Evolutionary conservation across 2,329 filamentous ascomycete genomes (phyloP).

Genomic region (Pyricularia pennisetigena): DNA sequence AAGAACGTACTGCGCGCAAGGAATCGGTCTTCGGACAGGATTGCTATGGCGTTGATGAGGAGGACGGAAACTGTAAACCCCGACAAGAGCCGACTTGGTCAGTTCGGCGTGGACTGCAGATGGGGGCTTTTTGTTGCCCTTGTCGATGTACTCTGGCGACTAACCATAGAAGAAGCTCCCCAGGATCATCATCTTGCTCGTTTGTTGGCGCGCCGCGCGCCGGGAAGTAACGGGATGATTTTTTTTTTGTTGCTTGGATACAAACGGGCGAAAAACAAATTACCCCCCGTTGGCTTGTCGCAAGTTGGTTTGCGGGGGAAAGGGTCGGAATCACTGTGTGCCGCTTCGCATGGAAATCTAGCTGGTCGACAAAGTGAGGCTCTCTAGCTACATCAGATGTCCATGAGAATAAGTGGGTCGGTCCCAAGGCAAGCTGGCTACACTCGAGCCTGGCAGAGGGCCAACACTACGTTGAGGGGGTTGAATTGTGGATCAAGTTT

Average conservation of each 20-base stretch:
- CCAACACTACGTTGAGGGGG: background rate
- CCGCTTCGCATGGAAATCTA: background rate
- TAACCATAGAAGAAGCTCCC: conserved; percentile 21
- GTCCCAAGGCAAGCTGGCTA: background rate
- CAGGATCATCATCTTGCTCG: conserved; percentile 18
- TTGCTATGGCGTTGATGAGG: conserved; percentile 84
- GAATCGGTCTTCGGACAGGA: conserved; percentile 92
- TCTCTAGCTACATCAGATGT: background rate
- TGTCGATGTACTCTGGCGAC: background rate
- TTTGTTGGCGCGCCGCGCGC: background rate
- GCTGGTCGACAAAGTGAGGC: background rate
- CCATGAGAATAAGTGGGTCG: background rate
- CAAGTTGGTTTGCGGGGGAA: background rate
- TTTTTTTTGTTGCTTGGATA: background rate
- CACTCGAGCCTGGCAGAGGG: background rate
- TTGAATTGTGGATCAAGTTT: background rate
- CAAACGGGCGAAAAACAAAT: too few relatives aligned
- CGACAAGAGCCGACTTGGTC: background rate
- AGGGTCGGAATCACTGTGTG: background rate
- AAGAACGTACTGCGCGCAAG: conserved; percentile 64
- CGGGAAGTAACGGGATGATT: background rate
- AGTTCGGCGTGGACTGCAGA: background rate
- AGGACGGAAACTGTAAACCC: conserved; percentile 61
- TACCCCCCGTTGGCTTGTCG: background rate
- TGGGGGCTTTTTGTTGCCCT: background rate